These are phyloP conservation scores for Elongisporangium anandrum DNA, from an alignment of 352 stramenopile species.

Conservation along the genomic window DNA sequence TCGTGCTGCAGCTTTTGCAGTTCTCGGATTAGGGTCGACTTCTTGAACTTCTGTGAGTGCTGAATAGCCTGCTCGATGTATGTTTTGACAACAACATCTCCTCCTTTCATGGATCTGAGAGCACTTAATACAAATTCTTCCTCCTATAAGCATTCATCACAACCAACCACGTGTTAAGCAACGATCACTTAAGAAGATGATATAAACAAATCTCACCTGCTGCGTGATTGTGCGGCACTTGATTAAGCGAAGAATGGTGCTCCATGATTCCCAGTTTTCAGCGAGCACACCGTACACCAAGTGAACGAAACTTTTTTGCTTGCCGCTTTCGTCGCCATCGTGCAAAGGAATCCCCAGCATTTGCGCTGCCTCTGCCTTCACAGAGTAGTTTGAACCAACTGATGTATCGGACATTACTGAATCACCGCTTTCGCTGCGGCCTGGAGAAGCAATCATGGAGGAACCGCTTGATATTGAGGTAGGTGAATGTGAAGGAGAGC, in stretches of 20 bases:
- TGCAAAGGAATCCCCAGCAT: constrained; percentile 76
- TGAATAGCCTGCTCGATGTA: constrained; percentile 71
- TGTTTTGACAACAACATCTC: constrained; percentile 47
- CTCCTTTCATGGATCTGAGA: constrained; percentile 68
- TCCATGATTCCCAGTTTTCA: constrained; percentile 84
- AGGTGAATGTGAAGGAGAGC: constrained; percentile 61
- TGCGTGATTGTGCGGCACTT: constrained; percentile 64
- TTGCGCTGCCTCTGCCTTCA: constrained; percentile 72
- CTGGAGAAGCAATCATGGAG: constrained; percentile 50
- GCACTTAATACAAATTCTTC: constrained; percentile 75
- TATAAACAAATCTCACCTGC: constrained; percentile 32
- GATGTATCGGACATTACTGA: constrained; percentile 51
- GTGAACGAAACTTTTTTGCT: constrained; percentile 49
- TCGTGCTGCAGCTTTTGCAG: constrained; percentile 37
- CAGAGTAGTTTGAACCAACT: constrained; percentile 70
- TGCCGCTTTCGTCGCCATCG: constrained; percentile 45
- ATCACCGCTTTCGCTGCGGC: constrained; percentile 58
- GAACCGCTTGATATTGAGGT: constrained; percentile 47
- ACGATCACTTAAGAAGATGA: not conserved
- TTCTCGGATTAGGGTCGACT: constrained; percentile 43
- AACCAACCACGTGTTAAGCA: not conserved
- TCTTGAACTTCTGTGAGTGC: constrained; percentile 67
- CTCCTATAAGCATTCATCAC: constrained; percentile 30
- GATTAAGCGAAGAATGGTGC: constrained; percentile 76
- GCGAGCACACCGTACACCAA: constrained; percentile 74